Evolutionary conservation across 305 asterid genomes (phyloP).

Genomic region (Fraxinus sp.): DNA sequence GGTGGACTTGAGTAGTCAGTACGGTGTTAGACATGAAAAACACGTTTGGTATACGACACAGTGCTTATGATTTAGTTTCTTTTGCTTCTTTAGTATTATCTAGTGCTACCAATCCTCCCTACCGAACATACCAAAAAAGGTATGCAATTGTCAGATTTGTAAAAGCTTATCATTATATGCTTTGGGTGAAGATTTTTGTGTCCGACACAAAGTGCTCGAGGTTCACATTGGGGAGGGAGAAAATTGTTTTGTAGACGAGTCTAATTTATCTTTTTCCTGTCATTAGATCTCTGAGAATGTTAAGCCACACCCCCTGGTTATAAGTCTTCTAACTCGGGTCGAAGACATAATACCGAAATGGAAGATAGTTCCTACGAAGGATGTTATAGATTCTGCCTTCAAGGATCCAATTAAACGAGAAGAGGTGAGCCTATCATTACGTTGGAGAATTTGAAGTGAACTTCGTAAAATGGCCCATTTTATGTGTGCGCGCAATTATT

Average conservation of each 20-base stretch:
- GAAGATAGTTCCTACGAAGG: slow-evolving; percentile 93
- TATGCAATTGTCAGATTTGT: not conserved
- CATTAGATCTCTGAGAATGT: slow-evolving; percentile 85
- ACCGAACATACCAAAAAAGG: not conserved
- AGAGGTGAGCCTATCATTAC: slow-evolving; percentile 42
- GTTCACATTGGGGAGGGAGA: too few relatives aligned
- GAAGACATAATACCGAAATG: slow-evolving; percentile 92
- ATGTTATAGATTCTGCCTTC: slow-evolving; percentile 88
- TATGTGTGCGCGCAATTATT: not conserved
- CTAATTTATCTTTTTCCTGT: not conserved
- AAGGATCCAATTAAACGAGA: slow-evolving; percentile 84
- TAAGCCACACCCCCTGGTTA: slow-evolving; percentile 88
- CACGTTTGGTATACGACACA: too few relatives aligned
- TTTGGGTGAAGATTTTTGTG: not conserved
- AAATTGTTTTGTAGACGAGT: too few relatives aligned
- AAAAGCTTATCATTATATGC: not conserved
- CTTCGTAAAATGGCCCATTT: not conserved
- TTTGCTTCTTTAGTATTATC: not conserved
- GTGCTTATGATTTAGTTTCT: not conserved
- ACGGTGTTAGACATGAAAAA: too few relatives aligned
- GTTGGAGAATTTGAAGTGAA: not conserved
- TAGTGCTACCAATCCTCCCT: not conserved
- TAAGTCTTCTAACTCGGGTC: slow-evolving; percentile 65
- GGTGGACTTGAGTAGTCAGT: too few relatives aligned
- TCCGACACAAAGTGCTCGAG: not conserved